phyloP scores from a whole-genome alignment of 192 early-diverging fungal genomes.

The Coemansia sp. region DNA sequence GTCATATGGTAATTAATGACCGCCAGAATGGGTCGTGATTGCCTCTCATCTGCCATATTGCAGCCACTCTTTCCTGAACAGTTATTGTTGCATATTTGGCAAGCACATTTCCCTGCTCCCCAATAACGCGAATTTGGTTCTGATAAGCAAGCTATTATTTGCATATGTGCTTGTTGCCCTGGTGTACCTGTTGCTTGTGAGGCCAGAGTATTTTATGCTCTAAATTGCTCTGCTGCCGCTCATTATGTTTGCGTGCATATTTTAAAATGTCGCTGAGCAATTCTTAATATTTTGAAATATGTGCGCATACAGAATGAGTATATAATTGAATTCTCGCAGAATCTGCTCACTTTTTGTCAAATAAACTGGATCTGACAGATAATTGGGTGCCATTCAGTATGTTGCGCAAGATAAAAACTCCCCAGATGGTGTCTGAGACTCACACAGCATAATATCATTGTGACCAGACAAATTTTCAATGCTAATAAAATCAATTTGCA shows the following conservation, averaged over 20 bases:
- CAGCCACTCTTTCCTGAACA: too few species aligned
- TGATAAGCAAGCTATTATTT: background rate
- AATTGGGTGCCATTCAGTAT: too few species aligned
- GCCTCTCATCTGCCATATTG: too few species aligned
- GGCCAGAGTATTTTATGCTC: background rate
- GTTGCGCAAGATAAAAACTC: slow-evolving; percentile 39
- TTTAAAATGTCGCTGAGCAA: background rate
- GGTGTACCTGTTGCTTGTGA: background rate
- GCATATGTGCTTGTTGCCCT: background rate
- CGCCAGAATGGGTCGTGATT: too few species aligned
- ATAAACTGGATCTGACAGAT: too few species aligned
- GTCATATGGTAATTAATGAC: background rate
- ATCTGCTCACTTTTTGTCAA: slow-evolving; percentile 17
- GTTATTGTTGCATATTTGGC: background rate
- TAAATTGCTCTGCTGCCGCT: background rate
- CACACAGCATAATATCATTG: too few species aligned
- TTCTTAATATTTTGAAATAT: too few species aligned
- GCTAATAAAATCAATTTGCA: background rate
- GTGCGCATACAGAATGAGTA: too few species aligned
- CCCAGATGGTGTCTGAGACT: too few species aligned
- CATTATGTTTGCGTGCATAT: background rate
- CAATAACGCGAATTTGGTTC: background rate
- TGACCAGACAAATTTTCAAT: too few species aligned
- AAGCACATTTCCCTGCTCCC: background rate
- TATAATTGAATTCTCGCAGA: too few species aligned